A percentile compares a stretch with the other conserved stretches of the same genome.
These are phyloP conservation scores for Exserohilum rostratum DNA, from an alignment of 2,329 filamentous ascomycete genomes.

Conservation along the genomic window DNA sequence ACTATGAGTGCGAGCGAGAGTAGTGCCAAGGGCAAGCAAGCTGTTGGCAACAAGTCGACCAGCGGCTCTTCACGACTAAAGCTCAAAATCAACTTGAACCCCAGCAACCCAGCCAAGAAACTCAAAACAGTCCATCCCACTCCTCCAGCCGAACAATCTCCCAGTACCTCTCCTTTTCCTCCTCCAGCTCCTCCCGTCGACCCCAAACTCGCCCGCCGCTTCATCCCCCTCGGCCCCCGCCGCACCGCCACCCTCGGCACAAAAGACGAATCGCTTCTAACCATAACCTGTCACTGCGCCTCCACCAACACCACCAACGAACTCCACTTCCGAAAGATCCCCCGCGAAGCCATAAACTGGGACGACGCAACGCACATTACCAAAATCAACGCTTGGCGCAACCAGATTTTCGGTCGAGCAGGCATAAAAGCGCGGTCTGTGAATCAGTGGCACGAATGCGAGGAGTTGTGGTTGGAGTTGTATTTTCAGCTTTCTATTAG, in stretches of 20 bases:
- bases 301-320: constrained; percentile 13
- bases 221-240: constrained; percentile 18
- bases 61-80: too few relatives aligned
- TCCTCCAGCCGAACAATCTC: too few relatives aligned
- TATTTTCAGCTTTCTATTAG: constrained; percentile 25
- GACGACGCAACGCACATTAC: constrained; percentile 19
- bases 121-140: not conserved
- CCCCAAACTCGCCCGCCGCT: not conserved
- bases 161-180: too few relatives aligned
- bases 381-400: constrained; percentile 33
- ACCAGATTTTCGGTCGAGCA: constrained; percentile 30
- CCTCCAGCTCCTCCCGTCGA: not conserved
- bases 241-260: constrained; percentile 13
- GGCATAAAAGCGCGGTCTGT: constrained; percentile 24
- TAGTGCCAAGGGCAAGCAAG: too few relatives aligned
- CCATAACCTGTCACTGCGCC: constrained; percentile 18
- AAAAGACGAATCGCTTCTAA: constrained; percentile 15
- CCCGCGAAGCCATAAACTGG: constrained; percentile 27
- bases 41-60: too few relatives aligned
- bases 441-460: constrained; percentile 21
- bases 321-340: constrained; percentile 26
- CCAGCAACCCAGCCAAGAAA: not conserved
- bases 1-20: too few relatives aligned
- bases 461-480: constrained; percentile 28
- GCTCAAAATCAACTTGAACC: too few relatives aligned